Conservation (phyloP, 345 rosid genomes). For the Salix brachista region DNA sequence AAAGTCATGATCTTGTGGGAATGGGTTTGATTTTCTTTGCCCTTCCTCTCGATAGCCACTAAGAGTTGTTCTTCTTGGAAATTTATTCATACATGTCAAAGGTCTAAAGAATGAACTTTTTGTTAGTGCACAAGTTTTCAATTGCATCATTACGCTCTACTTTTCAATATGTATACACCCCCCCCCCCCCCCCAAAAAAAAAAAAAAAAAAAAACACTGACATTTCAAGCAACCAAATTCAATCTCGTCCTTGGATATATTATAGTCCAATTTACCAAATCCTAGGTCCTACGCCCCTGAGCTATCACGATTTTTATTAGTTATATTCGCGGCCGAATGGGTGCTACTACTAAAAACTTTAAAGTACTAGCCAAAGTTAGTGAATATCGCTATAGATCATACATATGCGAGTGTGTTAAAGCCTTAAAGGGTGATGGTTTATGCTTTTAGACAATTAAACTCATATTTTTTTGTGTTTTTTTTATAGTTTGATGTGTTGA, state of each 20-base stretch:
- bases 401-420: neutral
- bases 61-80: neutral
- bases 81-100: constrained; percentile 14
- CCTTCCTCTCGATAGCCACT: constrained; percentile 22
- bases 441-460: no score
- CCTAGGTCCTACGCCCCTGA: neutral
- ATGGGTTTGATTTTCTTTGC: constrained; percentile 11
- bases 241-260: neutral
- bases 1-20: constrained; percentile 8
- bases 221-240: neutral
- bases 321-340: neutral
- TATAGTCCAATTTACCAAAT: neutral
- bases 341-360: neutral
- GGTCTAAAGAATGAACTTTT: constrained; percentile 4
- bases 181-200: no score
- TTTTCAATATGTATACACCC: neutral
- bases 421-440: neutral
- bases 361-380: neutral
- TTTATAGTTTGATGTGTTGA: no score
- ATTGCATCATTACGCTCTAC: constrained; percentile 3
- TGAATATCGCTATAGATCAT: neutral
- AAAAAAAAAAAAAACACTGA: no score
- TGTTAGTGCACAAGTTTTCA: constrained; percentile 24
- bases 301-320: neutral
- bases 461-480: no score